Percentiles rank a stretch among this genome's conserved stretches.
These are phyloP conservation scores for Cardamine chenopodiifolia DNA, from an alignment of 345 rosid species.

Conservation along the genomic window DNA sequence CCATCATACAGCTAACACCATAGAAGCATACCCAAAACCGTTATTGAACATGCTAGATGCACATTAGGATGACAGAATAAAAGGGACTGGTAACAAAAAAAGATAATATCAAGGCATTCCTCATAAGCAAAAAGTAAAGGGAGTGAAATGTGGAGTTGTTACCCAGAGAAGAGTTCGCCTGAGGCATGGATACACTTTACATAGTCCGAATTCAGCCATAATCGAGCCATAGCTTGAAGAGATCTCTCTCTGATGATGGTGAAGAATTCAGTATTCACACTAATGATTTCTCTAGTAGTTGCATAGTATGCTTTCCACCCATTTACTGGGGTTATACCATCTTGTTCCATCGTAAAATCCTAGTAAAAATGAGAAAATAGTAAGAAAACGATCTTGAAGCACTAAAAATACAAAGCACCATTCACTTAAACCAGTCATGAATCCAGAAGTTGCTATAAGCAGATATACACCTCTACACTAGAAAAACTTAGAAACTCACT, in stretches of 20 bases:
- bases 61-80: not conserved
- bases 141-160: constrained; percentile 30
- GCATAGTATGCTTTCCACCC: constrained; percentile 99
- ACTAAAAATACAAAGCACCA: not conserved
- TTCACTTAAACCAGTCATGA: not conserved
- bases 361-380: constrained; percentile 23
- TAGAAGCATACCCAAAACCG: not conserved
- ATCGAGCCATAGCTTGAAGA: constrained; percentile 70
- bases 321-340: constrained; percentile 69
- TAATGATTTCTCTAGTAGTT: constrained; percentile 83
- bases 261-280: constrained; percentile 80
- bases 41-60: constrained; percentile 6
- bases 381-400: constrained; percentile 12
- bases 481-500: not conserved
- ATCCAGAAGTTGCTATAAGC: not conserved
- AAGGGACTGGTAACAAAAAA: not conserved
- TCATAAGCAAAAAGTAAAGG: constrained; percentile 18
- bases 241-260: constrained; percentile 77
- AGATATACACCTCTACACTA: not conserved
- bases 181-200: constrained; percentile 90
- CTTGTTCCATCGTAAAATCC: constrained; percentile 97
- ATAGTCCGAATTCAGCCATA: constrained; percentile 92
- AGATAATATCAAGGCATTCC: not conserved
- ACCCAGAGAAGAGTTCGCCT: constrained; percentile 91
- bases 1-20: not conserved